phyloP scores from a whole-genome alignment of 2,329 filamentous ascomycete genomes.

The Lasiodiplodia sp. region DNA sequence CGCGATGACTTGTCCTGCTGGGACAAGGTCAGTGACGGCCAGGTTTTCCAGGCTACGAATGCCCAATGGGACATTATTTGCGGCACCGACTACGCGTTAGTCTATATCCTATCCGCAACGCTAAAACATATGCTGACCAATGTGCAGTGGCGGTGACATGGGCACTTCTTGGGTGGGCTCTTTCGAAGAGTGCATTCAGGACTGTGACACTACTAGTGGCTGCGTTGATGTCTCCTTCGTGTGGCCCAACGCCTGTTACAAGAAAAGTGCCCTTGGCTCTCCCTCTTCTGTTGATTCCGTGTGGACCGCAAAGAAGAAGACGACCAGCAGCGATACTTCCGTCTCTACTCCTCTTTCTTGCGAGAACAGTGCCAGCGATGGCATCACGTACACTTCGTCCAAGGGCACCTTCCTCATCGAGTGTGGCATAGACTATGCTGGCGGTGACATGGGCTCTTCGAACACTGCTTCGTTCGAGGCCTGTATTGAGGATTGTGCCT shows the following conservation, averaged over 20 bases:
- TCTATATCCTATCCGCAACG: neutral
- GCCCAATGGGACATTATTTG: constrained; percentile 17
- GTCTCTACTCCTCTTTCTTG: constrained; percentile 21
- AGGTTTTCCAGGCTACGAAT: constrained; percentile 13
- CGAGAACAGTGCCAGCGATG: constrained; percentile 27
- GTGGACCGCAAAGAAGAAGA: neutral
- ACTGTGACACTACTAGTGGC: constrained; percentile 31
- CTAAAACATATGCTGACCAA: neutral
- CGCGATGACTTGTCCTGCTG: constrained; percentile 8
- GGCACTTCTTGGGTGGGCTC: constrained; percentile 19
- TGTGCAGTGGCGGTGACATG: constrained; percentile 27
- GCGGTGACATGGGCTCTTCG: constrained; percentile 25
- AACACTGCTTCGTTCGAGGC: constrained; percentile 15
- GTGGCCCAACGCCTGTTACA: constrained; percentile 33
- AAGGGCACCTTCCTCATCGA: constrained; percentile 33
- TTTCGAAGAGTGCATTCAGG: constrained; percentile 31
- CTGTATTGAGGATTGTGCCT: constrained; percentile 24
- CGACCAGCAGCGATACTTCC: neutral
- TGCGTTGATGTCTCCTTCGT: constrained; percentile 34
- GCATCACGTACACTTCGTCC: constrained; percentile 30
- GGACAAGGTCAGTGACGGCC: constrained; percentile 10
- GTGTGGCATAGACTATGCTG: constrained; percentile 22
- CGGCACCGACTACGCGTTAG: constrained; percentile 13
- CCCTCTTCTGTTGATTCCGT: neutral
- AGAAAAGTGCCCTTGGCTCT: constrained; percentile 31